These are phyloP conservation scores for Apiotrichum laibachii DNA, from an alignment of 1,284 basidiomycete species.

Conservation along the genomic window DNA sequence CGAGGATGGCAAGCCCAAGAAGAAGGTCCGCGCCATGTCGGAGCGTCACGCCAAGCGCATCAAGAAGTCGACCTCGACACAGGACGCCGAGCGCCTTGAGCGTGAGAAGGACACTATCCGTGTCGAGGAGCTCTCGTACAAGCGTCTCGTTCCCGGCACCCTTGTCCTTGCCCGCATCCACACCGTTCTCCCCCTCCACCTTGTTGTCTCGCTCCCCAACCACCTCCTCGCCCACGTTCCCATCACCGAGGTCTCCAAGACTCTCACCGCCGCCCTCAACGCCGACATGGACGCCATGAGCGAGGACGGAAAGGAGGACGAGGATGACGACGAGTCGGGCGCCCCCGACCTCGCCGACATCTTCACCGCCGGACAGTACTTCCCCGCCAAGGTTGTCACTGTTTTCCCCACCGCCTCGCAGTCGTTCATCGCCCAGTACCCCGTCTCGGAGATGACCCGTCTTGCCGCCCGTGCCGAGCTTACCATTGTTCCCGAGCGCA, in stretches of 20 bases:
- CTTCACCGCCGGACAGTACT: conserved; percentile 81
- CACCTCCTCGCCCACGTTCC: conserved; percentile 94
- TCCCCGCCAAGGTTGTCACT: conserved; percentile 68
- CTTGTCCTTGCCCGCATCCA: conserved; percentile 83
- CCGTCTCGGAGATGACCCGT: conserved; percentile 46
- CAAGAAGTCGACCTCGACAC: conserved; percentile 55
- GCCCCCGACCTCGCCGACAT: conserved; percentile 70
- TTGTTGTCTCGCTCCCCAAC: conserved; percentile 90
- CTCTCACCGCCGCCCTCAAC: conserved; percentile 66
- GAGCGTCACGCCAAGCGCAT: conserved; percentile 40
- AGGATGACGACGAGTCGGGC: conserved; percentile 44
- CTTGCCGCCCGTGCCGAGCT: conserved; percentile 70
- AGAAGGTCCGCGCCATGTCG: conserved; percentile 35
- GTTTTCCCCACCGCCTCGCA: conserved; percentile 46
- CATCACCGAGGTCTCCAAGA: conserved; percentile 86
- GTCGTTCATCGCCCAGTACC: conserved; percentile 49
- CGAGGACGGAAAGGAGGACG: conserved; percentile 58
- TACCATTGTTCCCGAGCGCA: conserved; percentile 75
- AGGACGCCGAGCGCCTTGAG: conserved; percentile 54
- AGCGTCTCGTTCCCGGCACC: conserved; percentile 82
- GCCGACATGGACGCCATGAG: conserved; percentile 44
- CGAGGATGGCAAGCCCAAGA: conserved; percentile 55
- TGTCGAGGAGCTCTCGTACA: conserved; percentile 90
- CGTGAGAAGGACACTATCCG: conserved; percentile 49
- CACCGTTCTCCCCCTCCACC: conserved; percentile 80